Percentiles rank a stretch among this genome's conserved stretches.
Conservation (phyloP, 2,329 filamentous ascomycete species). For the Cytospora mali region DNA sequence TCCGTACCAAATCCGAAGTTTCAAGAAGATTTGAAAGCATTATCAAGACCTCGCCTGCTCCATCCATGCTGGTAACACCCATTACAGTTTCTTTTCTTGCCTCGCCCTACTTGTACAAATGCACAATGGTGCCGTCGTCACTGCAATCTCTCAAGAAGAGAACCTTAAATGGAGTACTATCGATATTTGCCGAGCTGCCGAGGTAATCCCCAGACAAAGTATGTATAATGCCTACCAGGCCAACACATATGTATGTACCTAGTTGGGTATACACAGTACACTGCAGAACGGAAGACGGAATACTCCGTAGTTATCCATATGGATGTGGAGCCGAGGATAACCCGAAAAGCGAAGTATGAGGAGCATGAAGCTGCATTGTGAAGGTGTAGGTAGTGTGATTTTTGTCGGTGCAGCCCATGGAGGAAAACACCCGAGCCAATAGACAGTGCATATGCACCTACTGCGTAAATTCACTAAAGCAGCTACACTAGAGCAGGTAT, state of each 20-base stretch:
- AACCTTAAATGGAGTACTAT: neutral
- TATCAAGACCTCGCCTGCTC: neutral
- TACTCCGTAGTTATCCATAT: neutral
- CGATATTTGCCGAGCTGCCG: neutral
- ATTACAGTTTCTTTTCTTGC: too few species aligned
- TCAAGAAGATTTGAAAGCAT: neutral
- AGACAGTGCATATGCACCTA: neutral
- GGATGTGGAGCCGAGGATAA: conserved; percentile 20
- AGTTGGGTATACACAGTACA: neutral
- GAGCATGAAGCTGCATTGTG: conserved; percentile 22
- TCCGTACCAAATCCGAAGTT: neutral
- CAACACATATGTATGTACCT: too few species aligned
- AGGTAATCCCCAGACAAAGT: neutral
- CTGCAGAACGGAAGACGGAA: too few species aligned
- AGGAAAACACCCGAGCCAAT: conserved; percentile 11
- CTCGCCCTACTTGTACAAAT: too few species aligned
- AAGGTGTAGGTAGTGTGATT: conserved; percentile 12
- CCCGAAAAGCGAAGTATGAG: conserved; percentile 17
- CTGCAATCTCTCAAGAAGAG: neutral
- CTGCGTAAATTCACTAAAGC: neutral
- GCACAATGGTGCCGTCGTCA: too few species aligned
- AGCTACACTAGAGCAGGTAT: neutral
- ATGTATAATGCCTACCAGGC: too few species aligned
- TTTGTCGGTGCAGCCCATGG: neutral
- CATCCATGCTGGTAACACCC: neutral